Evolutionary conservation across 768 basidiomycete genomes (phyloP).

Genomic region (Leccinum incarnatum): DNA sequence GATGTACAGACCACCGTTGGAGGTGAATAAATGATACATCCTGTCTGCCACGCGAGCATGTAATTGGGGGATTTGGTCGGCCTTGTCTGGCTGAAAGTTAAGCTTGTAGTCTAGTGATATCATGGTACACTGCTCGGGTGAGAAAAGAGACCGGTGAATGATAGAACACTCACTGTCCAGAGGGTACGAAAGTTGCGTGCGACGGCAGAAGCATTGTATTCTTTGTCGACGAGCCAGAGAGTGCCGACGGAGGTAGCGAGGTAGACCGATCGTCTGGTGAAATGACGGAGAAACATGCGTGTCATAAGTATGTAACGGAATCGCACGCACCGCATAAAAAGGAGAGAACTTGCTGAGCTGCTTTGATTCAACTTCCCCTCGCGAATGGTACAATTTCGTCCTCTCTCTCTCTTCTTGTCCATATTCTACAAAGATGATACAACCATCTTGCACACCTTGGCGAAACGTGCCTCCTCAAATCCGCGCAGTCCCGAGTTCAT

Average conservation of each 20-base stretch:
- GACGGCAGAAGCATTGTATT: slow-evolving; percentile 49
- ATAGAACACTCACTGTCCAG: slow-evolving; percentile 42
- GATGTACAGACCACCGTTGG: slow-evolving; percentile 84
- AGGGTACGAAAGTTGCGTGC: slow-evolving; percentile 47
- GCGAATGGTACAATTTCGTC: slow-evolving; percentile 41
- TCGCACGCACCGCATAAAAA: background rate
- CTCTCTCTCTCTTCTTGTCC: slow-evolving; percentile 41
- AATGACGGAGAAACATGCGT: slow-evolving; percentile 15
- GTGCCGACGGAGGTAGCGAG: slow-evolving; percentile 27
- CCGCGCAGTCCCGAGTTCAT: slow-evolving; percentile 31
- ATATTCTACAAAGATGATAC: slow-evolving; percentile 25
- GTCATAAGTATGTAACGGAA: background rate
- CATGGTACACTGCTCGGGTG: slow-evolving; percentile 49
- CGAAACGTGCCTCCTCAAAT: slow-evolving; percentile 30
- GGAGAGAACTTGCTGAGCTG: background rate
- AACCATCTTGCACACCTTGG: slow-evolving; percentile 24
- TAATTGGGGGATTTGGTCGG: slow-evolving; percentile 70
- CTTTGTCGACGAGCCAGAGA: slow-evolving; percentile 39
- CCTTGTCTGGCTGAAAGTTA: slow-evolving; percentile 76
- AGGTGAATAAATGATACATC: slow-evolving; percentile 70
- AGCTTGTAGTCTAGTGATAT: slow-evolving; percentile 84
- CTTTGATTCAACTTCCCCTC: slow-evolving; percentile 1
- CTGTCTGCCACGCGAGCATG: slow-evolving; percentile 84
- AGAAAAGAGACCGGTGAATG: background rate
- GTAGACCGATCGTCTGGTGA: slow-evolving; percentile 25